These are phyloP conservation scores for Graphiopsis chlorocephala DNA, from an alignment of 2,329 filamentous ascomycete species.

Conservation along the genomic window DNA sequence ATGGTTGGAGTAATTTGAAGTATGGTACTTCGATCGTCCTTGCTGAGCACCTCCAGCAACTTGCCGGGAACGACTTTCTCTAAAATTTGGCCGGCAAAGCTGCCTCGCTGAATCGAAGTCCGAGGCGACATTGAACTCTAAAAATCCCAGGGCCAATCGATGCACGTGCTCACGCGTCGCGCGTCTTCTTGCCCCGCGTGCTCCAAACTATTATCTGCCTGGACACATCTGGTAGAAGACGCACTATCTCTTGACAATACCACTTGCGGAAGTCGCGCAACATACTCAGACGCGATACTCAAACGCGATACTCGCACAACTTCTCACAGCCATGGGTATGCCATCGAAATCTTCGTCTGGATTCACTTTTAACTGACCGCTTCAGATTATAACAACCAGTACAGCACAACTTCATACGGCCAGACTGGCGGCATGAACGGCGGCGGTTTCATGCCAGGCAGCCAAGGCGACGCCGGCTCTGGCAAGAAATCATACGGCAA, in stretches of 20 bases:
- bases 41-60: neutral
- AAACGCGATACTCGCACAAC: neutral
- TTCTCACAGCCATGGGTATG: conserved; percentile 3
- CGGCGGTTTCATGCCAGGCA: conserved; percentile 57
- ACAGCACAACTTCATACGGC: conserved; percentile 56
- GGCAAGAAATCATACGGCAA: conserved; percentile 61
- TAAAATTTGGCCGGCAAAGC: neutral
- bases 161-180: conserved; percentile 13
- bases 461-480: conserved; percentile 42
- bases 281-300: neutral
- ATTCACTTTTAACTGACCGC: neutral
- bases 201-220: neutral
- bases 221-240: neutral
- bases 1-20: neutral
- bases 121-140: neutral
- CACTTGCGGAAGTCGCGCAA: neutral
- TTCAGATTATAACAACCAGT: conserved; percentile 39
- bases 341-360: too few relatives aligned
- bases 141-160: neutral
- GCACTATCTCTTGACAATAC: neutral
- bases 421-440: conserved; percentile 54
- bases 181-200: neutral
- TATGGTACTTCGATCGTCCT: neutral
- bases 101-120: neutral
- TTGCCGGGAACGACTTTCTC: neutral